Percentiles rank a stretch among this genome's conserved stretches.
These are phyloP conservation scores for Gymnopilus dilepis DNA, from an alignment of 768 basidiomycete species.

Conservation along the genomic window DNA sequence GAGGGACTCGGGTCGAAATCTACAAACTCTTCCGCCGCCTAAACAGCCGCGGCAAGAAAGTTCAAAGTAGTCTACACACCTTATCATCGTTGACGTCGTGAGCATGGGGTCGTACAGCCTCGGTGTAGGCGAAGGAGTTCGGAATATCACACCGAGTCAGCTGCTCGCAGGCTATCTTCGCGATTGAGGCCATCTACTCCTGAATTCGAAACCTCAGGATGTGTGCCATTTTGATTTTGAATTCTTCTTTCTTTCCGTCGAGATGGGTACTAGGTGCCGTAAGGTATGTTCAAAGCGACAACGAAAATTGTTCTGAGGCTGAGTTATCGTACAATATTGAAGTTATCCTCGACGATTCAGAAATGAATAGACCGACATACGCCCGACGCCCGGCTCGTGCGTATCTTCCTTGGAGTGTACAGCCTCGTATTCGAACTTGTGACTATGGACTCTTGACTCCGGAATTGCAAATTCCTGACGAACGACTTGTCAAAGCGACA, in stretches of 20 bases:
- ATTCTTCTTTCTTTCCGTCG: too few species aligned
- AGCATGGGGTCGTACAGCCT: not conserved
- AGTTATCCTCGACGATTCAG: too few species aligned
- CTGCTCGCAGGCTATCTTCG: not conserved
- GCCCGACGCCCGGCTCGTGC: not conserved
- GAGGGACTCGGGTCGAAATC: not conserved
- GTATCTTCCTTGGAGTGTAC: not conserved
- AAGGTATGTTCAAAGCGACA: too few species aligned
- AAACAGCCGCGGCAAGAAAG: not conserved
- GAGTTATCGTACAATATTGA: too few species aligned
- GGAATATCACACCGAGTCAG: not conserved
- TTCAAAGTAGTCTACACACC: not conserved
- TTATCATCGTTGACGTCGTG: not conserved
- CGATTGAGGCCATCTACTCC: too few species aligned
- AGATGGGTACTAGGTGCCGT: too few species aligned
- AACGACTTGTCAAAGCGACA: not conserved
- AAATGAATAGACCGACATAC: too few species aligned
- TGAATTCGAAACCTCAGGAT: too few species aligned
- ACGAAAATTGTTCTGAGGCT: too few species aligned
- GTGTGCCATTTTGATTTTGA: too few species aligned
- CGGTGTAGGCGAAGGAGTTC: not conserved
- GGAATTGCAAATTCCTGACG: not conserved
- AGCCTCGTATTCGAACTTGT: not conserved
- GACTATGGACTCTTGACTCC: not conserved
- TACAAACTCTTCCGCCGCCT: not conserved